Base-by-base conservation (phyloP, 83 land plant genomes). In the Thuja plicata region DNA sequence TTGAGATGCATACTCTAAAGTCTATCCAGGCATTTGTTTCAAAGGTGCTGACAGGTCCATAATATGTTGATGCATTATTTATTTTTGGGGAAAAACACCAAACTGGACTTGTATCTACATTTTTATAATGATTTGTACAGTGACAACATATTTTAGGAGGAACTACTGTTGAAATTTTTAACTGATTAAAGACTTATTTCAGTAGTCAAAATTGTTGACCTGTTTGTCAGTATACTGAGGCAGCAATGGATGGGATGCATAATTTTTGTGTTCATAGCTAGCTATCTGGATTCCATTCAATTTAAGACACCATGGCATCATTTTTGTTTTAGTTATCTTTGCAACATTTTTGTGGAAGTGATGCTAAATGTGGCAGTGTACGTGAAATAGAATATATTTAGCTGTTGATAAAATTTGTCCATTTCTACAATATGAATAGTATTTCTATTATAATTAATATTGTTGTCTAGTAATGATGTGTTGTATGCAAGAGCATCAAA, bases 1-100 rank as follows among this genome's bases (percentile, higher is more conserved):
- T 91, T 13, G 97, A 97, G 90, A 76, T 85, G 85, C 50, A 55
- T 34, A 95, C 97, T 70, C 87, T 89, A 43, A 88, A 89, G 84
- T 90, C 91, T 57, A 92, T 95, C 73, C 88, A 94, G 46, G 74
- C 46, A 21, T 93, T 96, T 86, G 70, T 94, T 52, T 34, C 38
- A 0, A 52, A 35, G 34, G 87, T 54, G 15, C 17, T 86, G 17
- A 40, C 6, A 24, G 27, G 70, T n/a, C 34, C 48, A 41, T 40
- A 41, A 41, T 37, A 41, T 32, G 77, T 32, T 32, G 35, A 32
- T 2, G 32, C 35, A 32, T 32, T 32, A 66, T 73, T 73, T 73
- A 2, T 73, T 73, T 37, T 30, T 73, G 15, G 8, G 32, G 35
- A 2, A 73, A 73, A 32, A 32, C 77, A 32, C 11, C 8, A 30